Base-by-base conservation (phyloP, 163 green algal species). In the Prototheca cutis region DNA sequence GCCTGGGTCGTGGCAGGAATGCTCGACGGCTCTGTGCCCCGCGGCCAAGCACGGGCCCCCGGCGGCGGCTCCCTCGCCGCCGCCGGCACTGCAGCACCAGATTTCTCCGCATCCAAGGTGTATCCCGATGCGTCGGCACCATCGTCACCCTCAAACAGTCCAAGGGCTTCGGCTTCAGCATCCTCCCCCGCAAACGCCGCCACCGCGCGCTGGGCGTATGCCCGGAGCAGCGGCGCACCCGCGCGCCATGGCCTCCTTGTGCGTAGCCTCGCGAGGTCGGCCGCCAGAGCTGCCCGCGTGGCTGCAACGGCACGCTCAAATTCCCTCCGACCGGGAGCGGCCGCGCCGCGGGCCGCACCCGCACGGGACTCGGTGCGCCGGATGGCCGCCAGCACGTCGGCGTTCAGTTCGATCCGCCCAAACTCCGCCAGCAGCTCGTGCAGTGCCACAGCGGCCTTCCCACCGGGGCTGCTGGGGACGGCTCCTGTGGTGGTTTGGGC, bases 341-440 rank as follows among this genome's bases (percentile, higher is more conserved):
- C 1, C 25, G 33, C 3, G 51, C 2, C 30, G 30, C n/a, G 52
- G 52, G 4, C 39, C 24, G 40, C 52, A 25, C 18, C 61, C 13
- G 59, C 60, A 10, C 57, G 58, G 3, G 67, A 74, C 29, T 74
- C 67, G 5, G 67, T 74, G 29, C 60, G 58, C 34, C 59, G 57
- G 54, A 74, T 74, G 1, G 59, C 62, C 3, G 65, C 61, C 13
- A 69, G 58, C 51, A 75, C 39, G 53, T 75, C 68, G 17, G 59
- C 42, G 58, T 75, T 75, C 6, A 75, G 60, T 55, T 75, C 60
- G 21, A 75, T 67, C 49, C 65, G 48, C 8, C 34, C 36, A 52
- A 75, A 75, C 62, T 66, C 62, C 25, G 62, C 55, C 25, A 75
- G 56, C 40, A 75, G 59, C 34, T 74, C 58, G 8, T 58, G 55